Percentiles rank a stretch among this genome's conserved stretches.
phyloP scores from a whole-genome alignment of 2,329 filamentous ascomycete species.

The Fusarium redolens region DNA sequence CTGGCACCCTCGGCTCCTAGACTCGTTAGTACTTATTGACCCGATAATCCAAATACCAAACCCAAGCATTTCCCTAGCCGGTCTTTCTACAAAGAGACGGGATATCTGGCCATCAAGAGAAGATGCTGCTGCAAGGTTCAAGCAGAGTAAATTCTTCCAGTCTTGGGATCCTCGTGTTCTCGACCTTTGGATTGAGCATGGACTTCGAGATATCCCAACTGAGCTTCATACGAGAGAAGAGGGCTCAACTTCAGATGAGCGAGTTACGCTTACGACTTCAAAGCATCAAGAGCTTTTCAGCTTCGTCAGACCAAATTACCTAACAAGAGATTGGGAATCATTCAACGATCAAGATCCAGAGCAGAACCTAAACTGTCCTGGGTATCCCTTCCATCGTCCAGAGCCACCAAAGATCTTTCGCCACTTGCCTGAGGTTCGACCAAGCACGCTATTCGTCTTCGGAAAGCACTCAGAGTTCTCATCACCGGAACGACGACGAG shows the following conservation, averaged over 20 bases:
- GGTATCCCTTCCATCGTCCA: not conserved
- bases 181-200: not conserved
- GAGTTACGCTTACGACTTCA: not conserved
- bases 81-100: not conserved
- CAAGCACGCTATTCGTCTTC: not conserved
- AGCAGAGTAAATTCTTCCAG: slow-evolving; percentile 1
- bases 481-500: rapidly evolving
- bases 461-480: not conserved
- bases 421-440: not conserved
- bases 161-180: slow-evolving; percentile 6
- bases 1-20: not conserved
- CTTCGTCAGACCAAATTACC: not conserved
- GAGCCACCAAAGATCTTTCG: not conserved
- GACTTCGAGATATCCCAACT: not conserved
- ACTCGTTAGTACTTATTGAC: not conserved
- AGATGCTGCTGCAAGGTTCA: not conserved
- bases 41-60: not conserved
- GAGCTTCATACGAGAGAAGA: not conserved
- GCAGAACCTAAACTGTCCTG: not conserved
- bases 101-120: not conserved
- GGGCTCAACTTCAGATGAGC: rapidly evolving
- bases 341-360: not conserved
- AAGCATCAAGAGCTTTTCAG: slow-evolving; percentile 3
- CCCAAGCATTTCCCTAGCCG: not conserved
- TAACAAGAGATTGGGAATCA: not conserved